phyloP scores from a whole-genome alignment of 805 yeast species.

The Tetrapisispora iriomotensis region DNA sequence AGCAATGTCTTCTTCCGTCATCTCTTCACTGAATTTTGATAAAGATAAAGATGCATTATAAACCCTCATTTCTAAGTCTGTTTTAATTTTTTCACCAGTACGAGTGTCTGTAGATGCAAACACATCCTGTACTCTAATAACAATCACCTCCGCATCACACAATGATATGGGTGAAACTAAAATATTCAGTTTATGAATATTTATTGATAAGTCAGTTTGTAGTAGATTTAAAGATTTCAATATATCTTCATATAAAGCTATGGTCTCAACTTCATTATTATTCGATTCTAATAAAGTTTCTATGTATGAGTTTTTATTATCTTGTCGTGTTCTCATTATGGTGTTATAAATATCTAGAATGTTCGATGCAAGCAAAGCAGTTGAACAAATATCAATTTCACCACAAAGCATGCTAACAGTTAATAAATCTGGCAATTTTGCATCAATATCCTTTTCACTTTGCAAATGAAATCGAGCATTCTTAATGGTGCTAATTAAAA shows the following conservation, averaged over 20 bases:
- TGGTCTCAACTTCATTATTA: conserved; percentile 17
- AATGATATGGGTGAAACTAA: conserved; percentile 80
- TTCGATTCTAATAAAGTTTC: conserved; percentile 62
- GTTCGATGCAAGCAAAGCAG: conserved; percentile 81
- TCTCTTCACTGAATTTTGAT: conserved; percentile 44
- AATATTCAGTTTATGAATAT: conserved; percentile 43
- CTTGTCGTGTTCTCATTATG: conserved; percentile 60
- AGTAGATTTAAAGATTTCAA: conserved; percentile 31
- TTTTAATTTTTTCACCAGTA: conserved; percentile 32
- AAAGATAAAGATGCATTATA: conserved; percentile 59
- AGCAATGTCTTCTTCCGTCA: conserved; percentile 39
- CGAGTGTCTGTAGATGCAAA: conserved; percentile 40
- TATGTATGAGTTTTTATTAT: conserved; percentile 58
- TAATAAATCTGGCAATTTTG: conserved; percentile 49
- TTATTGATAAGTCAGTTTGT: conserved; percentile 58
- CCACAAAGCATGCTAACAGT: conserved; percentile 42
- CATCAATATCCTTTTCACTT: conserved; percentile 50
- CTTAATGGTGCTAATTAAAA: conserved; percentile 50
- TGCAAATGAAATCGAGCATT: conserved; percentile 45
- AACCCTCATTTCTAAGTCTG: conserved; percentile 50
- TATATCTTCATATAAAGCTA: conserved; percentile 23
- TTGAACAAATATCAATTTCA: conserved; percentile 51
- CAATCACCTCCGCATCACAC: conserved; percentile 66
- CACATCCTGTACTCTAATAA: conserved; percentile 45
- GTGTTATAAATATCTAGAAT: conserved; percentile 69